Conservation (phyloP, 306 rosid species). For the Vicia sativa region DNA sequence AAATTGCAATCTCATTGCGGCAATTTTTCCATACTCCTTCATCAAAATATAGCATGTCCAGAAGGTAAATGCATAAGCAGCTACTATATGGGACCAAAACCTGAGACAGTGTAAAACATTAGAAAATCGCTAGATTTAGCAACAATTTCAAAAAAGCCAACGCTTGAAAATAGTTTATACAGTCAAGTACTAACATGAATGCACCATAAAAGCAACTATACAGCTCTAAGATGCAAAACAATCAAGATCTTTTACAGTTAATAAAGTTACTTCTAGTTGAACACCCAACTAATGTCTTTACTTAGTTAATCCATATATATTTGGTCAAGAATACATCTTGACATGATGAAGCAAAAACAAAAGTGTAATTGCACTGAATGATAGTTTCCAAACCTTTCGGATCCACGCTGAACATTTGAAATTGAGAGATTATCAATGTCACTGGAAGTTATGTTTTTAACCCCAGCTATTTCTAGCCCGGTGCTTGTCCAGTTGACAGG, state of each 20-base stretch:
- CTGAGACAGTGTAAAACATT: constrained; percentile 46
- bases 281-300: constrained; percentile 16
- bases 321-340: constrained; percentile 18
- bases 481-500: constrained; percentile 77
- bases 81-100: constrained; percentile 79
- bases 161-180: constrained; percentile 1
- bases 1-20: constrained; percentile 84
- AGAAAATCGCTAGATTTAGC: constrained; percentile 10
- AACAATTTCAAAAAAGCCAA: constrained; percentile 21
- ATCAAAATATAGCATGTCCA: constrained; percentile 82
- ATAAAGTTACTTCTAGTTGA: constrained; percentile 28
- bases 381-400: constrained; percentile 58
- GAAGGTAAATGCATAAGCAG: constrained; percentile 84
- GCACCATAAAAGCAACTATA: constrained; percentile 27
- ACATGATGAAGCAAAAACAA: constrained; percentile 28
- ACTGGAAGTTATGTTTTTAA: constrained; percentile 69
- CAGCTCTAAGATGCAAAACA: constrained; percentile 33
- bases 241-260: constrained; percentile 15
- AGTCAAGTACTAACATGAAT: constrained; percentile 16
- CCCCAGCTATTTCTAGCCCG: constrained; percentile 31
- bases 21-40: constrained; percentile 77
- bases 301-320: constrained; percentile 12
- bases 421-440: constrained; percentile 84
- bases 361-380: constrained; percentile 33
- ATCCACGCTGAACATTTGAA: constrained; percentile 61